These are phyloP conservation scores for Basipetospora sp. DNA, from an alignment of 2,329 filamentous ascomycete species.

Conservation along the genomic window DNA sequence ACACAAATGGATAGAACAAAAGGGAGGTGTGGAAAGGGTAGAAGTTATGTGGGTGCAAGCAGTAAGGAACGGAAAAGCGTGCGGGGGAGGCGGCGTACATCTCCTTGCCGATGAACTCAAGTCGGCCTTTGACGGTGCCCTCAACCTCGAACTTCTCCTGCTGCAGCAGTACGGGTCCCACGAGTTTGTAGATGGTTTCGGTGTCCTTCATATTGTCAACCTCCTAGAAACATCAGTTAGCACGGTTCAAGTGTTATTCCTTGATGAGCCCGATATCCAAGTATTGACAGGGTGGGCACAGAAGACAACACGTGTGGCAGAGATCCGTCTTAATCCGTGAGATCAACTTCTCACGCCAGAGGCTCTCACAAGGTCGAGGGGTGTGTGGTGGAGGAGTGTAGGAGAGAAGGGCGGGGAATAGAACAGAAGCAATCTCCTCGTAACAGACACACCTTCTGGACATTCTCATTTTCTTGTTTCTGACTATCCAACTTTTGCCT, in stretches of 20 bases:
- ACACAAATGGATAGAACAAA: slow-evolving; percentile 2
- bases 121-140: slow-evolving; percentile 73
- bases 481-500: slow-evolving; percentile 89
- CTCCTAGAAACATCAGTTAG: slow-evolving; percentile 40
- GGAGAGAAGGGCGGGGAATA: not conserved
- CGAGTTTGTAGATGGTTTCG: slow-evolving; percentile 88
- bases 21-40: not conserved
- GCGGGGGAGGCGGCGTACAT: slow-evolving; percentile 46
- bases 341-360: too few species aligned
- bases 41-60: not conserved
- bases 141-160: slow-evolving; percentile 85
- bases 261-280: too few species aligned
- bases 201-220: slow-evolving; percentile 65
- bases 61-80: not conserved
- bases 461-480: slow-evolving; percentile 78
- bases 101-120: slow-evolving; percentile 88
- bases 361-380: too few species aligned
- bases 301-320: too few species aligned
- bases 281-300: too few species aligned
- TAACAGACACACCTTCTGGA: slow-evolving; percentile 50
- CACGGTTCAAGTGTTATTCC: too few species aligned
- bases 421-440: not conserved
- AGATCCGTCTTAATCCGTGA: too few species aligned
- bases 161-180: slow-evolving; percentile 84
- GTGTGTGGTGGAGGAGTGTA: not conserved